Evolutionary conservation across 495 filamentous ascomycete species (phyloP).

Genomic region (Glutinoglossum americanum): DNA sequence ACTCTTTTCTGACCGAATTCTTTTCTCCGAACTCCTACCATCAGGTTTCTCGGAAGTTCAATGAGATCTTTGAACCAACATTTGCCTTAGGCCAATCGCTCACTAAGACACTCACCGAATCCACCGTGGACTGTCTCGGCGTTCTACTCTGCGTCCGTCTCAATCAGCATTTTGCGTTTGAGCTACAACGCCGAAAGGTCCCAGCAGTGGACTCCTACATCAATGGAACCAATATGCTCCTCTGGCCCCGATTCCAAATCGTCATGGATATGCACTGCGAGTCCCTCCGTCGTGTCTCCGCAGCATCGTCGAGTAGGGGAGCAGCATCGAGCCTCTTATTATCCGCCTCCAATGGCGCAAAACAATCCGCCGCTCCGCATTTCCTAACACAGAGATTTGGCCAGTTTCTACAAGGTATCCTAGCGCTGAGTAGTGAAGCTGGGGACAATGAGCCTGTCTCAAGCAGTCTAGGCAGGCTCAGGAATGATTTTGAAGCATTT

Average conservation of each 20-base stretch:
- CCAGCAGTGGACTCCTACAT: constrained; percentile 79
- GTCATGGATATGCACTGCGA: constrained; percentile 88
- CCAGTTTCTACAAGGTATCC: constrained; percentile 65
- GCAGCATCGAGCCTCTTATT: constrained; percentile 33
- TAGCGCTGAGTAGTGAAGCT: constrained; percentile 61
- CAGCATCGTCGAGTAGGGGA: constrained; percentile 27
- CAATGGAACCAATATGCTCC: constrained; percentile 82
- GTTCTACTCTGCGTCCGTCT: constrained; percentile 77
- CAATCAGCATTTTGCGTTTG: constrained; percentile 82
- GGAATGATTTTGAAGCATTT: constrained; percentile 59
- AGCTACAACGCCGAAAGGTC: constrained; percentile 74
- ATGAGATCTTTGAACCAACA: constrained; percentile 63
- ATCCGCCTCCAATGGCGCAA: constrained; percentile 31
- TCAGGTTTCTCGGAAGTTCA: constrained; percentile 44
- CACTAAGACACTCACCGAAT: constrained; percentile 53
- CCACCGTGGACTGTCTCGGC: constrained; percentile 65
- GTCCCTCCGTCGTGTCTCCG: constrained; percentile 42
- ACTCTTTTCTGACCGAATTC: constrained; percentile 78
- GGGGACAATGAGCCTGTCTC: constrained; percentile 86
- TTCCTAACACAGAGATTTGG: constrained; percentile 83
- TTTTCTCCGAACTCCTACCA: constrained; percentile 44
- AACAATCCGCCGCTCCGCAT: constrained; percentile 70
- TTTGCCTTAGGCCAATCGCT: constrained; percentile 58
- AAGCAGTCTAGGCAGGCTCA: constrained; percentile 50
- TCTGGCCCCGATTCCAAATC: constrained; percentile 89